phyloP scores from a whole-genome alignment of 148 eudicot species.

The Rhododendron kiyosumense region DNA sequence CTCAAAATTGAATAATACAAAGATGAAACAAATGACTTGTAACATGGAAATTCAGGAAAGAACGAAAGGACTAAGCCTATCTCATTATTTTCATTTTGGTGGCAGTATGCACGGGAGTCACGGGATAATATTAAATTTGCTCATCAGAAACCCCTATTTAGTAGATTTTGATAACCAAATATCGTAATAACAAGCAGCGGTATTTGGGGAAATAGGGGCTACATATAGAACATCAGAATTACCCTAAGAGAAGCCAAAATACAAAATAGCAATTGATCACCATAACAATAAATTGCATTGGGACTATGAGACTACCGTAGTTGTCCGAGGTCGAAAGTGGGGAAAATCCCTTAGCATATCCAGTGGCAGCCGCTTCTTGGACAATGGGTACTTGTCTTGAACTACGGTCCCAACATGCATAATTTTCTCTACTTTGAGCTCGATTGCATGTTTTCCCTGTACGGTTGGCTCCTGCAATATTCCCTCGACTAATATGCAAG shows the following conservation, averaged over 20 bases:
- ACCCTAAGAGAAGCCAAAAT: background rate
- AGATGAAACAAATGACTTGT: background rate
- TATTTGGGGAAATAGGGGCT: background rate
- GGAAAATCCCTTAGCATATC: conserved; percentile 60
- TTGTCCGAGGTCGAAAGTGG: conserved; percentile 84
- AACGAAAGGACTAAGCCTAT: background rate
- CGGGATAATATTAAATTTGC: background rate
- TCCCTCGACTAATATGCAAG: conserved; percentile 78
- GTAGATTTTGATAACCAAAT: background rate
- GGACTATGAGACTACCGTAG: conserved; percentile 42
- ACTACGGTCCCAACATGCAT: conserved; percentile 76
- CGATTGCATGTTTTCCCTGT: conserved; percentile 54
- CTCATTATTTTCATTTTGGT: background rate
- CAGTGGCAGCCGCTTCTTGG: conserved; percentile 73
- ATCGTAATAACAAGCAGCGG: background rate
- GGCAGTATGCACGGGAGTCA: background rate
- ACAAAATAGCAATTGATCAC: background rate
- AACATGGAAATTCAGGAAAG: background rate
- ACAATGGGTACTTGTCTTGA: conserved; percentile 63
- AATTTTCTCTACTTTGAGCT: conserved; percentile 70
- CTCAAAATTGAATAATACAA: background rate
- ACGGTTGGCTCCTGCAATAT: conserved; percentile 50
- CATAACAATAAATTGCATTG: background rate
- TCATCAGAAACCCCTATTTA: background rate
- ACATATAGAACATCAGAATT: background rate